Evolutionary conservation across 306 rosid genomes (phyloP).

Genomic region (Inga leiocalycina): DNA sequence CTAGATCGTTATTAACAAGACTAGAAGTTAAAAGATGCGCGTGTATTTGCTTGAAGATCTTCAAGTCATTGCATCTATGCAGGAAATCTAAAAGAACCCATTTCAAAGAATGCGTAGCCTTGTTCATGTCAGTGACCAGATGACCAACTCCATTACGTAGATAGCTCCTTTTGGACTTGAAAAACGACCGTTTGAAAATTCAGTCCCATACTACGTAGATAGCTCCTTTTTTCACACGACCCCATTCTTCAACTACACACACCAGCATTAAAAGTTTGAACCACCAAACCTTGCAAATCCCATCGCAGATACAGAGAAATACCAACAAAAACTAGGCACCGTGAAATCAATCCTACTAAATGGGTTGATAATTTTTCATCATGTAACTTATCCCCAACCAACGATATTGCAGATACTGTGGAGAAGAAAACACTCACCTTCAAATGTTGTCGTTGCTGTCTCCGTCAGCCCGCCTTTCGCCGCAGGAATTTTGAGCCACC

Average conservation of each 20-base stretch:
- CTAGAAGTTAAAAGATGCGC: conserved; percentile 59
- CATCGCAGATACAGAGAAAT: too few species aligned
- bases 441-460: background rate
- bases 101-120: conserved; percentile 46
- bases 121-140: conserved; percentile 25
- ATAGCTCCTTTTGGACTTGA: background rate
- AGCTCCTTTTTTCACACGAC: background rate
- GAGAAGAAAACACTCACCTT: too few species aligned
- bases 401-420: too few species aligned
- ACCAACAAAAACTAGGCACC: too few species aligned
- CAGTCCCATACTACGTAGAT: background rate
- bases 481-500: background rate
- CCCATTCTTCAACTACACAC: background rate
- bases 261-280: background rate
- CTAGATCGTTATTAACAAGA: conserved; percentile 49
- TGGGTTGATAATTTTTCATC: too few species aligned
- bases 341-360: too few species aligned
- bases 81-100: conserved; percentile 60
- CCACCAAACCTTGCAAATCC: too few species aligned
- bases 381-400: too few species aligned
- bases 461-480: background rate
- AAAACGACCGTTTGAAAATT: background rate
- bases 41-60: conserved; percentile 65
- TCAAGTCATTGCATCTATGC: conserved; percentile 49
- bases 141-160: conserved; percentile 1